Conservation (phyloP, 2,329 filamentous ascomycete species). For the Neocatenulostroma microsporum region DNA sequence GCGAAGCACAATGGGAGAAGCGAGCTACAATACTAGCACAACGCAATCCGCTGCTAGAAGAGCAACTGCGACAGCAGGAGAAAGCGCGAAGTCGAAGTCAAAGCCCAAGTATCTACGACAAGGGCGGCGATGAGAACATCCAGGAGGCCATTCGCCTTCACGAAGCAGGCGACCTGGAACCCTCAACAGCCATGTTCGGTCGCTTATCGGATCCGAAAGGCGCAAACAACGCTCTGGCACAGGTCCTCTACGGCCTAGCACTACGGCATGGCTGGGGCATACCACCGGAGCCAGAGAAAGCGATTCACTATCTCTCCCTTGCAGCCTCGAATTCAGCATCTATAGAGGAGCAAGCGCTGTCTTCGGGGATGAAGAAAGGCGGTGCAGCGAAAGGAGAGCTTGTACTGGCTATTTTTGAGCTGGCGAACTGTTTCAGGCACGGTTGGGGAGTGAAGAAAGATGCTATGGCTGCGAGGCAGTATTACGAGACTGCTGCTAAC, state of each 20-base stretch:
- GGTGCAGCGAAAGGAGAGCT: constrained; percentile 93
- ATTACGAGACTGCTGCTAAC: constrained; percentile 96
- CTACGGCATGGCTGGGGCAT: constrained; percentile 94
- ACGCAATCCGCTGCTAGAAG: constrained; percentile 38
- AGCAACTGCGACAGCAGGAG: constrained; percentile 16
- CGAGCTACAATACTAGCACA: constrained; percentile 79
- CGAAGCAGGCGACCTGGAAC: constrained; percentile 69
- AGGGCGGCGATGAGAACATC: constrained; percentile 54
- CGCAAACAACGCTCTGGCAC: constrained; percentile 84
- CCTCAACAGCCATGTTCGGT: constrained; percentile 79
- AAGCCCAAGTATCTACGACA: constrained; percentile 31
- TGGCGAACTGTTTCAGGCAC: constrained; percentile 86
- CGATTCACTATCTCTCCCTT: constrained; percentile 75
- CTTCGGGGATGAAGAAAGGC: constrained; percentile 83
- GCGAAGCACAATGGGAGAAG: constrained; percentile 81
- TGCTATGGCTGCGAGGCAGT: constrained; percentile 74
- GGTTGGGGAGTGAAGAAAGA: constrained; percentile 90
- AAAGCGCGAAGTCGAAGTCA: constrained; percentile 17
- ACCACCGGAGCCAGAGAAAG: constrained; percentile 59
- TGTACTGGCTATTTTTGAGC: constrained; percentile 90
- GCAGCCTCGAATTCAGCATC: constrained; percentile 85
- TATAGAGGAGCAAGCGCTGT: constrained; percentile 76
- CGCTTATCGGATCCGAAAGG: constrained; percentile 73
- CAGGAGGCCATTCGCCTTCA: constrained; percentile 94
- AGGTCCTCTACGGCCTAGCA: constrained; percentile 91